phyloP scores from a whole-genome alignment of 75 land plant genomes.

The Pinus taeda region DNA sequence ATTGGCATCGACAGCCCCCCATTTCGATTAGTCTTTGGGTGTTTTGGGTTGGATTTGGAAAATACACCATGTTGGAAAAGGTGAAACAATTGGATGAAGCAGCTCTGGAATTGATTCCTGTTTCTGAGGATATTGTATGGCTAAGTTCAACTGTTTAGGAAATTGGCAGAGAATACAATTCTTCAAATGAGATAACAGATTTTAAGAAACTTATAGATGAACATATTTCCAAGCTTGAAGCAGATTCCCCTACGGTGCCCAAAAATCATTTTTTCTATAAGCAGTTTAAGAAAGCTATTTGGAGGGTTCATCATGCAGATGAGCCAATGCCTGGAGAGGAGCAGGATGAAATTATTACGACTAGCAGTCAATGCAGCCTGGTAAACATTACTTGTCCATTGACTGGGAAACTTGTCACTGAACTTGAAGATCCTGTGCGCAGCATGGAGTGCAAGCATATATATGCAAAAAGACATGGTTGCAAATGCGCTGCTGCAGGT shows the following conservation, averaged over 20 bases:
- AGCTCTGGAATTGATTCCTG: constrained; percentile 40
- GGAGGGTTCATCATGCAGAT: too few species aligned
- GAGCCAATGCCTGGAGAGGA: constrained; percentile 25
- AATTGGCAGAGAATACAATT: constrained; percentile 36
- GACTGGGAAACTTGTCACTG: constrained; percentile 72
- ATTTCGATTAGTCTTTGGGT: too few species aligned
- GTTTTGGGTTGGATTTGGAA: too few species aligned
- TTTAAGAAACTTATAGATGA: constrained; percentile 66
- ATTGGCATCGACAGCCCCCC: too few species aligned
- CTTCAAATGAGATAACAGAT: constrained; percentile 65
- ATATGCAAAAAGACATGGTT: too few species aligned
- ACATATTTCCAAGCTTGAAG: constrained; percentile 31
- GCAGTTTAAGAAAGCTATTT: too few species aligned
- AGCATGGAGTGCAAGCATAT: too few species aligned
- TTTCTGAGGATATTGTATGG: constrained; percentile 35
- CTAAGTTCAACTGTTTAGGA: constrained; percentile 39
- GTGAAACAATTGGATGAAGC: constrained; percentile 57
- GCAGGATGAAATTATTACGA: too few species aligned
- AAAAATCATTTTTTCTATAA: too few species aligned
- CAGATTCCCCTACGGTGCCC: too few species aligned
- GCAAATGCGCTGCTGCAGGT: too few species aligned
- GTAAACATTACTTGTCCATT: constrained; percentile 67
- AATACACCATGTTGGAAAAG: constrained; percentile 28
- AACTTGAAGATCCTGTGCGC: constrained; percentile 75
- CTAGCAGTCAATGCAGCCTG: constrained; percentile 51